Base-by-base conservation (phyloP, 768 basidiomycete species). In the Hygrophorus pudorinus region DNA sequence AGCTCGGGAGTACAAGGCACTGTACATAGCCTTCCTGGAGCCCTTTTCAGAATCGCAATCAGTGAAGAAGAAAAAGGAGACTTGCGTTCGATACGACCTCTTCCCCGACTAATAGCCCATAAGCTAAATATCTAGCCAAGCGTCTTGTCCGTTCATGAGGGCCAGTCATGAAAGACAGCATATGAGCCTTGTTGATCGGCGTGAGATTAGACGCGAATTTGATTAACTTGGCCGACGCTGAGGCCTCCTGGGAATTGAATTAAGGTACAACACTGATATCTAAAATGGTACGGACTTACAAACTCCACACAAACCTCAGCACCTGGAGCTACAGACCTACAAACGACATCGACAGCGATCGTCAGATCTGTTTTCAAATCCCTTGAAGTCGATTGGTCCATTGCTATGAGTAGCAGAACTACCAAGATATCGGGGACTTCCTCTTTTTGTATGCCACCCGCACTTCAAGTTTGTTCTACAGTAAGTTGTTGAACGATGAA, bases 71-170 rank as follows among this genome's bases (percentile, higher is more conserved):
- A 5, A 24, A 12, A 56, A 48, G n/a, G 51, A 14, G 7, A 31
- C 65, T 42, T 51, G 67, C 63, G 6, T 45, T 31, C 11, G 47
- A 46, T 6, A 63, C 47, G 17, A 36, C 39, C 13, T 48, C 34
- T 17, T 58, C 55, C 21, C 63, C 54, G 1, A 59, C 60, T 18
- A 84, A 59, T 29, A 78, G 55, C 2, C 64, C 58, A 46, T 77
- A 66, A 1, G 82, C 79, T 24, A 83, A 57, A 58, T 68, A 72
- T 39, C 74, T 71, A 13, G 78, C 76, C 37, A 87, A 73, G 11
- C 74, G 72, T 39, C 65, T 64, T 30, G 73, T 65, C 16, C 66
- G 67, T 9, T 66, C 66, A 21, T 73, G 68, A 10, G 76, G 76
- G 41, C 64, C 64, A 6, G 68, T 67, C 16, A 87, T 62, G 40